phyloP scores from a whole-genome alignment of 140 eudicot species.

The Ambrosia hybrid region DNA sequence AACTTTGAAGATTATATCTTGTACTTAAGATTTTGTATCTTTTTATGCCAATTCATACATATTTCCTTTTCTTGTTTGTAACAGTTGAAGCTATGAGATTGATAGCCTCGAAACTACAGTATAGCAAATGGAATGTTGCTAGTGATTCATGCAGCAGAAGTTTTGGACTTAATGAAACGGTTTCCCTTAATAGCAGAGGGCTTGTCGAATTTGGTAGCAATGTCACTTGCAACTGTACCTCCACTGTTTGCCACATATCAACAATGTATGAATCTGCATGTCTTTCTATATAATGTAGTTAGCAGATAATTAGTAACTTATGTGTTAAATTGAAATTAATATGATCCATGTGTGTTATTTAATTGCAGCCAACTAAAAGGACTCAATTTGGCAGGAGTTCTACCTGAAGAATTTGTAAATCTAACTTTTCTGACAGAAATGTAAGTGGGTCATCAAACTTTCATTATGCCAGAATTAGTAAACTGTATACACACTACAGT shows the following conservation, averaged over 20 bases:
- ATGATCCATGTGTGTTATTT: background rate
- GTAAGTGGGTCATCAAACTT: conserved; percentile 45
- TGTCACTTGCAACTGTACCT: conserved; percentile 61
- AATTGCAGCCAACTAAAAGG: background rate
- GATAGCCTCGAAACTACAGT: conserved; percentile 58
- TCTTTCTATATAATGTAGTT: no score
- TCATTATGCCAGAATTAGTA: background rate
- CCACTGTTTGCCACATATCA: no score
- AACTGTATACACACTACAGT: background rate
- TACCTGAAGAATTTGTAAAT: conserved; percentile 45
- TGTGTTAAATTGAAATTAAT: background rate
- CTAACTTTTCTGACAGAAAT: conserved; percentile 59
- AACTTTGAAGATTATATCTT: no score
- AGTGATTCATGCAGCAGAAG: conserved; percentile 45
- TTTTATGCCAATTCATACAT: no score
- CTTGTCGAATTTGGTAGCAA: conserved; percentile 28
- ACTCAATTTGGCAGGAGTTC: background rate
- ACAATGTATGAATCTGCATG: conserved; percentile 43
- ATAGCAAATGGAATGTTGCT: conserved; percentile 49
- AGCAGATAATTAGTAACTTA: no score
- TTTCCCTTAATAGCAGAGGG: background rate
- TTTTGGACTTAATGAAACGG: conserved; percentile 39
- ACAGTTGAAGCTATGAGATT: conserved; percentile 50
- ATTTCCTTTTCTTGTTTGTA: no score
- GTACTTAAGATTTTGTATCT: no score